Evolutionary conservation across 805 yeast species (phyloP), one percentile per base, ranked within the genome.

Genomic region (Wickerhamomyces bovis): DNA sequence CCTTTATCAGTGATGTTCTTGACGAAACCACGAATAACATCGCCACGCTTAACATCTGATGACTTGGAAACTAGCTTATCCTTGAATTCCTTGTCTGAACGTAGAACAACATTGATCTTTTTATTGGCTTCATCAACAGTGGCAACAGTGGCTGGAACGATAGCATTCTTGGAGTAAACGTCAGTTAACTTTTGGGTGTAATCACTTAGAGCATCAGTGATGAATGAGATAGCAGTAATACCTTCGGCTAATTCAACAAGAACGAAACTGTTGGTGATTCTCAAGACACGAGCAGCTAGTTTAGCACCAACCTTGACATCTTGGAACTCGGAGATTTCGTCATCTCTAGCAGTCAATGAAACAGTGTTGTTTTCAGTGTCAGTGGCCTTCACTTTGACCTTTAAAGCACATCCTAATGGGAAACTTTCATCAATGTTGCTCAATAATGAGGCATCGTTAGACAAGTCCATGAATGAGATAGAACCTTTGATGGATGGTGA

Each of bases 21-120:
- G 45, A 92, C 78, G 53, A 83, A 84, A n/a, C 96, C 98, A 53
- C 81, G 77, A 39, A 90, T 81, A 57, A 88, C 73, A 48, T 80
- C 83, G 38, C 95, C 96, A 46, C 77, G 73, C 42, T 70, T 67
- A 49, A 89, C 60, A 53, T 85, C 90, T 5, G 70, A 62, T 36
- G 71, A 60, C 3, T 80, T 61, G 9, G 58, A 58, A 38, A 85
- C 73, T 6, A 65, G 57, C 55, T 72, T 78, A 55, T 83, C 84
- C 45, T 66, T 70, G 12, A 81, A 72, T n/a, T 65, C 64, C 13
- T 33, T 33, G 6, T 63, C 60, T 1, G 78, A 68, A 53, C 95
- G 76, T 51, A 88, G 69, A 1, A 88, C 78, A 23, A 88, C 84
- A 39, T 75, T 72, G 42, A 86, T 68, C 61, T 77, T 82, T 44